phyloP scores from a whole-genome alignment of 140 eudicot genomes.

The Bidens hawaiensis region DNA sequence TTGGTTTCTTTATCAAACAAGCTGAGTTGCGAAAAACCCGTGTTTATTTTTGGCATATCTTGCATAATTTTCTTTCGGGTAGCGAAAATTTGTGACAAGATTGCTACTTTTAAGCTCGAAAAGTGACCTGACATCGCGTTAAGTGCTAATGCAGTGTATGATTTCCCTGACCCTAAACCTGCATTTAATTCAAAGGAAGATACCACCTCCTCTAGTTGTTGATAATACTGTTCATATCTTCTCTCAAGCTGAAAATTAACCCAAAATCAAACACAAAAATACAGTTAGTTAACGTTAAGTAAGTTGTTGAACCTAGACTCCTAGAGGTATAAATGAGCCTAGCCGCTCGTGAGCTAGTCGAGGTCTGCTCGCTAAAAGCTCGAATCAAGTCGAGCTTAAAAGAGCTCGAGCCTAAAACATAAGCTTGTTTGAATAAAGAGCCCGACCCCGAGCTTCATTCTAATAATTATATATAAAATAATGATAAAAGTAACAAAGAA shows the following conservation, averaged over 20 bases:
- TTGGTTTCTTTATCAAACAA: conserved; percentile 55
- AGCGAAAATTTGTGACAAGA: conserved; percentile 50
- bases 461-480: no score
- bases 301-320: conserved; percentile 1
- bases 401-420: no score
- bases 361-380: no score
- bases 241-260: conserved; percentile 62
- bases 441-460: no score
- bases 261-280: conserved; percentile 6
- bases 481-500: no score
- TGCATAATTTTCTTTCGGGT: conserved; percentile 43
- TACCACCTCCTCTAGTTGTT: conserved; percentile 59
- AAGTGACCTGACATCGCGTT: conserved; percentile 93
- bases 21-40: conserved; percentile 63
- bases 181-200: conserved; percentile 78
- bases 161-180: conserved; percentile 78
- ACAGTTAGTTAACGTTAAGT: not conserved
- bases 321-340: no score
- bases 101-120: conserved; percentile 69
- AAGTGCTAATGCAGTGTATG: conserved; percentile 91
- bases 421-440: no score
- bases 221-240: conserved; percentile 73
- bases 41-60: conserved; percentile 57
- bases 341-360: no score
- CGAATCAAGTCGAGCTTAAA: no score